Evolutionary conservation across 805 yeast genomes (phyloP), one percentile per base, ranked within the genome.

Genomic region (Schizosaccharomyces japonicus): DNA sequence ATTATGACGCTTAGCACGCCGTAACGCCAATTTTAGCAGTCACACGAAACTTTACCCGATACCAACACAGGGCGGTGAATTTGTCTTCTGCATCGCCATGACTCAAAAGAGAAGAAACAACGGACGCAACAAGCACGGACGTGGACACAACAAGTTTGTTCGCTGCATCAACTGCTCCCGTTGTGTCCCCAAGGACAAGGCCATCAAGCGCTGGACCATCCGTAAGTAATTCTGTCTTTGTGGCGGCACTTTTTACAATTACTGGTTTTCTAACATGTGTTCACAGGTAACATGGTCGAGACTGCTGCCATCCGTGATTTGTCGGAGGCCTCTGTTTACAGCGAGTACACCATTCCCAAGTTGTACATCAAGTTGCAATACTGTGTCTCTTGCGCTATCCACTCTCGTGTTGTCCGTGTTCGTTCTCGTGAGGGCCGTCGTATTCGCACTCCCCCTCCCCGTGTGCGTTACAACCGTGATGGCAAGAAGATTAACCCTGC

Each of bases 91-190:
- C 25, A 36, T 19, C 17, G 23, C 27, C 27, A 90, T 90, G 99
- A 96, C 98, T 73, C 90, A 90, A 83, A 90, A 90, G 96, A 87
- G 99, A 85, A 84, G 96, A 72, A 84, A 95, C 90, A 84, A 85
- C 95, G 99, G 99, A 79, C 87, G 99, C 78, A 90, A 90, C 92
- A 90, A 90, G 92, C 85, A 84, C 76, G 96, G 96, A 69, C 90
- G 99, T 83, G 99, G 99, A 69, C 96, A 90, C 94, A 95, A 82
- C 72, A 82, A 81, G 73, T 93, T 94, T 69, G 95, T 87, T 66
- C 85, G 99, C 80, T 90, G 99, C 78, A 80, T 84, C 66, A 90
- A 90, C 95, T 90, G 99, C 74, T 80, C 95, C 64, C 83, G 94
- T 72, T 82, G 94, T 76, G 94, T 90, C 64, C 95, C 98, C 68